Evolutionary conservation across 805 yeast genomes (phyloP).

Genomic region (Wickerhamiella cacticola): DNA sequence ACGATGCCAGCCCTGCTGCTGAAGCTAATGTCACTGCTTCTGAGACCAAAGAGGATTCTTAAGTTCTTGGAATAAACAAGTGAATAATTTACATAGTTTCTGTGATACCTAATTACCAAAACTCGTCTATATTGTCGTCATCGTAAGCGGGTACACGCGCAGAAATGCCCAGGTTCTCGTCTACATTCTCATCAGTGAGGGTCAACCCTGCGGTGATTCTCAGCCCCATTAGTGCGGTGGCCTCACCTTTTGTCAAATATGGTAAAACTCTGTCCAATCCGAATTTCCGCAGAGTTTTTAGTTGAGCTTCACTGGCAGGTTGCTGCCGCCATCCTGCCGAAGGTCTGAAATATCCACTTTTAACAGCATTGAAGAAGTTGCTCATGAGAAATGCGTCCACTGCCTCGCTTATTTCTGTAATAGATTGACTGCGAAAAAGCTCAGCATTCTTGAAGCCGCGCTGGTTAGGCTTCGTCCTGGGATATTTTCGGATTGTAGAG

Average conservation of each 20-base stretch:
- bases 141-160: too few species aligned
- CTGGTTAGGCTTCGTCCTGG: neutral
- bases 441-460: neutral
- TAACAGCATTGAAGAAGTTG: neutral
- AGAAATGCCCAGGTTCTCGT: neutral
- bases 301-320: neutral
- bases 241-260: slow-evolving; percentile 5
- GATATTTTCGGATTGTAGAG: neutral
- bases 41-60: too few species aligned
- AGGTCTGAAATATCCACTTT: neutral
- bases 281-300: neutral
- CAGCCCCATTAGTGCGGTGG: slow-evolving; percentile 3
- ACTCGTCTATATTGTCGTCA: too few species aligned
- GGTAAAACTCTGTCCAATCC: neutral
- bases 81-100: too few species aligned
- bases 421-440: neutral
- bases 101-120: neutral
- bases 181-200: slow-evolving; percentile 1
- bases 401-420: neutral
- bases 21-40: neutral
- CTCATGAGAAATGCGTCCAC: neutral
- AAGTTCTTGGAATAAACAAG: neutral
- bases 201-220: neutral
- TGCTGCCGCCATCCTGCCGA: slow-evolving; percentile 3
- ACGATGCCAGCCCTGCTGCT: neutral